These are phyloP conservation scores for Coelastrella sp. DNA, from an alignment of 139 green algal genomes.

Conservation along the genomic window DNA sequence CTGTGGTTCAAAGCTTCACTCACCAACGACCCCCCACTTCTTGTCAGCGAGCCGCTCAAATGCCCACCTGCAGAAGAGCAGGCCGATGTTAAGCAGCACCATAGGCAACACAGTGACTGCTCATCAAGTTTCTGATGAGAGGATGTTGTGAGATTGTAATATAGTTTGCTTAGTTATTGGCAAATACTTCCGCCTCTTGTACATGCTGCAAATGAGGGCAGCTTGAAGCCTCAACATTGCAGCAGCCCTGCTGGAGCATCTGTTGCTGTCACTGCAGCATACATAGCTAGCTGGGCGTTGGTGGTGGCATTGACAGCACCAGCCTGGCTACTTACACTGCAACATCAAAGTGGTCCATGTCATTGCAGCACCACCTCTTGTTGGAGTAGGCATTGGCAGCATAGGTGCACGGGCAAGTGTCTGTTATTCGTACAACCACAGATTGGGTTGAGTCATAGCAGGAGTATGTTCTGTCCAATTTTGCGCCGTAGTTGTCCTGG, in stretches of 20 bases:
- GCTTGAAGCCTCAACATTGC: no score
- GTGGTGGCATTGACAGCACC: not conserved
- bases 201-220: no score
- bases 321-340: not conserved
- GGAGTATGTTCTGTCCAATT: slow-evolving; percentile 31
- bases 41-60: slow-evolving; percentile 61
- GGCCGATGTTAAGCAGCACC: not conserved
- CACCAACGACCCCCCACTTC: slow-evolving; percentile 61
- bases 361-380: slow-evolving; percentile 49
- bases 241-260: no score
- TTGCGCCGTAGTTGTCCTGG: slow-evolving; percentile 42
- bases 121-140: no score
- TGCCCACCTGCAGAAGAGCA: slow-evolving; percentile 20
- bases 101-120: no score
- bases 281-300: not conserved
- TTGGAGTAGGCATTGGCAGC: slow-evolving; percentile 39
- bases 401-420: slow-evolving; percentile 42
- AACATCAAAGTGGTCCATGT: slow-evolving; percentile 38
- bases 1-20: no score
- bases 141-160: no score
- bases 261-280: no score
- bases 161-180: no score
- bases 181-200: no score
- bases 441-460: slow-evolving; percentile 37
- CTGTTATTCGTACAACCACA: slow-evolving; percentile 36